phyloP scores from a whole-genome alignment of 2,329 filamentous ascomycete species.

The Paraphaeosphaeria minitans region DNA sequence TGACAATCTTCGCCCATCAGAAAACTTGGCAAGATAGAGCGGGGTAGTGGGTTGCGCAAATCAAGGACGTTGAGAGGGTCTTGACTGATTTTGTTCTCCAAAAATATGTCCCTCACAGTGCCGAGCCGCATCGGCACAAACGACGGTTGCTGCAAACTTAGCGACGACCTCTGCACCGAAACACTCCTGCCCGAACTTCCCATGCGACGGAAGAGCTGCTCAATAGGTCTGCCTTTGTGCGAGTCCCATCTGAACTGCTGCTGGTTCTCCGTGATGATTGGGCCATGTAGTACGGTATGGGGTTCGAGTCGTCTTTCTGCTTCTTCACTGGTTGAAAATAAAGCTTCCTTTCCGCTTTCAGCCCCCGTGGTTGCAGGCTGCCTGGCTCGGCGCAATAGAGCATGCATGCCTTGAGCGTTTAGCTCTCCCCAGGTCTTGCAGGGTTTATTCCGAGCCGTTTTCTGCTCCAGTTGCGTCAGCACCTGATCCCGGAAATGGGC shows the following conservation, averaged over 20 bases:
- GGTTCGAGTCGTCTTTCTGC: conserved; percentile 15
- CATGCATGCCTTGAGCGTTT: conserved; percentile 16
- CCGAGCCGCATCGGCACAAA: conserved; percentile 13
- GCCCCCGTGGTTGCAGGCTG: conserved; percentile 10
- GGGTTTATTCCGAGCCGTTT: conserved; percentile 1
- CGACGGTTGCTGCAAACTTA: conserved; percentile 13
- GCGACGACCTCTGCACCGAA: conserved; percentile 16
- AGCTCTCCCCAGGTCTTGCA: conserved; percentile 18
- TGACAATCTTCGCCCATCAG: conserved; percentile 17
- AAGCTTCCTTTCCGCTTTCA: conserved; percentile 15
- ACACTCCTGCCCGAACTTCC: conserved; percentile 11
- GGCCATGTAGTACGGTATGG: conserved; percentile 11
- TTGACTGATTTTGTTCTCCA: conserved; percentile 10
- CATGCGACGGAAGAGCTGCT: conserved; percentile 19
- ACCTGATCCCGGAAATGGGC: conserved; percentile 17
- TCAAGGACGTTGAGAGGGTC: conserved; percentile 20
- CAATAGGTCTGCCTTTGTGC: conserved; percentile 19
- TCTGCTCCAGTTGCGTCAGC: conserved; percentile 14
- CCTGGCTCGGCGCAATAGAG: conserved; percentile 18
- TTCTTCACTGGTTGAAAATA: too few relatives aligned
- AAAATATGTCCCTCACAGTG: conserved; percentile 9
- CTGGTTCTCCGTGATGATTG: conserved; percentile 20
- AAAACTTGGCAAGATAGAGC: conserved; percentile 16
- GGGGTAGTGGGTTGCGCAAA: conserved; percentile 17
- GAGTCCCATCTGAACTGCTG: conserved; percentile 24